A percentile compares a stretch with the other conserved stretches of the same genome.
Evolutionary conservation across 106 monocot species (phyloP).

Genomic region (Alisma plantagoaquatica): DNA sequence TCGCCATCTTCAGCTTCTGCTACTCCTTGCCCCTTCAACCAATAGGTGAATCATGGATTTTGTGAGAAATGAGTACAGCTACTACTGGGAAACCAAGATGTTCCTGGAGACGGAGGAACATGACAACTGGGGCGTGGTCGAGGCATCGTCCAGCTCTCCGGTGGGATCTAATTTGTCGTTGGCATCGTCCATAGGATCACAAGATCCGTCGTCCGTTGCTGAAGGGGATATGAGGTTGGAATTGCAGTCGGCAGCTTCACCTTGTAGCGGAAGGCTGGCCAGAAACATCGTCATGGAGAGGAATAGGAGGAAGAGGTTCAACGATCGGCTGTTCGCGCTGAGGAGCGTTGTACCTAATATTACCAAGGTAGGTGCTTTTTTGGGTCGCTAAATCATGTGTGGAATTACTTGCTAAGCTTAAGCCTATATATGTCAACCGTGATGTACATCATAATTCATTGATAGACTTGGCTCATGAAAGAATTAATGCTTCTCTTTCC

Average conservation of each 20-base stretch:
- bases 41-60: background rate
- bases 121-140: slow-evolving; percentile 10
- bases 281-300: slow-evolving; percentile 66
- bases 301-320: slow-evolving; percentile 56
- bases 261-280: background rate
- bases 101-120: slow-evolving; percentile 13
- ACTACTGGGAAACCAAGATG: slow-evolving; percentile 16
- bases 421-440: background rate
- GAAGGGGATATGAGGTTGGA: too few species aligned
- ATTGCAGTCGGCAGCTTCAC: slow-evolving; percentile 1
- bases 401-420: background rate
- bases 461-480: too few species aligned
- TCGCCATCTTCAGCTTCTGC: too few species aligned
- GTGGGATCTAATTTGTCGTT: slow-evolving; percentile 21
- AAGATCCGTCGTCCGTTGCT: background rate
- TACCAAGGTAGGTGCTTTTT: slow-evolving; percentile 67
- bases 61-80: slow-evolving; percentile 3
- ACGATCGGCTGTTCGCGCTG: slow-evolving; percentile 60
- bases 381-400: too few species aligned
- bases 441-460: background rate
- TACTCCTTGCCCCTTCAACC: too few species aligned
- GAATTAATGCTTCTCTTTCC: background rate
- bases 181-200: slow-evolving; percentile 34
- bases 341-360: slow-evolving; percentile 81
- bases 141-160: background rate